Evolutionary conservation across 2,329 filamentous ascomycete genomes (phyloP).

Genomic region (Diaporthe citrichinensis): DNA sequence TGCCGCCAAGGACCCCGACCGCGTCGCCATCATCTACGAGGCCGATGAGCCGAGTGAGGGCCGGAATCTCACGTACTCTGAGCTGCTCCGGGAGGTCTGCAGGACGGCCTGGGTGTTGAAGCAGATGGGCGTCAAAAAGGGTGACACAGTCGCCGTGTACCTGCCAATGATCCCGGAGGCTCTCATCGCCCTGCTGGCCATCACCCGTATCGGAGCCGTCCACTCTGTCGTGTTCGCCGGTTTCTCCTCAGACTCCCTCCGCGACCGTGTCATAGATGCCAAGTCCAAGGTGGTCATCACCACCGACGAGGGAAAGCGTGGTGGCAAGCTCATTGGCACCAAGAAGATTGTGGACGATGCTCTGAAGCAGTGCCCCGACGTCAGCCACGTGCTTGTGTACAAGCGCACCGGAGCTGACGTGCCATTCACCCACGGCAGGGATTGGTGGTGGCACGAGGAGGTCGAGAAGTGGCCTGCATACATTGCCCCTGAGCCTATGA

Average conservation of each 20-base stretch:
- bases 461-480: slow-evolving; percentile 96
- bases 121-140: slow-evolving; percentile 96
- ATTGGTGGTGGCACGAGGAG: slow-evolving; percentile 99
- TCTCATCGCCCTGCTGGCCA: slow-evolving; percentile 90
- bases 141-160: slow-evolving; percentile 97
- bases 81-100: slow-evolving; percentile 93
- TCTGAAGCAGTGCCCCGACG: slow-evolving; percentile 93
- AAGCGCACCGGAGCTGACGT: slow-evolving; percentile 95
- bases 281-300: slow-evolving; percentile 96
- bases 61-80: slow-evolving; percentile 90
- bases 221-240: slow-evolving; percentile 99
- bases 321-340: slow-evolving; percentile 95
- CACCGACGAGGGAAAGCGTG: slow-evolving; percentile 96
- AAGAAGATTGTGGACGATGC: slow-evolving; percentile 99
- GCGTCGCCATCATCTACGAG: slow-evolving; percentile 98
- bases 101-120: slow-evolving; percentile 89
- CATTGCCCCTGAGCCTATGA: slow-evolving; percentile 89
- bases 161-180: slow-evolving; percentile 99
- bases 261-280: slow-evolving; percentile 94
- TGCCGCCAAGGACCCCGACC: slow-evolving; percentile 93
- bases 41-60: slow-evolving; percentile 91
- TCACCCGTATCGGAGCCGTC: slow-evolving; percentile 91
- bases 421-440: slow-evolving; percentile 89
- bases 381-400: slow-evolving; percentile 89
- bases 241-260: slow-evolving; percentile 95